A percentile compares a stretch with the other conserved stretches of the same genome.
phyloP scores from a whole-genome alignment of 495 filamentous ascomycete species.

The Elaphomyces granulatus region DNA sequence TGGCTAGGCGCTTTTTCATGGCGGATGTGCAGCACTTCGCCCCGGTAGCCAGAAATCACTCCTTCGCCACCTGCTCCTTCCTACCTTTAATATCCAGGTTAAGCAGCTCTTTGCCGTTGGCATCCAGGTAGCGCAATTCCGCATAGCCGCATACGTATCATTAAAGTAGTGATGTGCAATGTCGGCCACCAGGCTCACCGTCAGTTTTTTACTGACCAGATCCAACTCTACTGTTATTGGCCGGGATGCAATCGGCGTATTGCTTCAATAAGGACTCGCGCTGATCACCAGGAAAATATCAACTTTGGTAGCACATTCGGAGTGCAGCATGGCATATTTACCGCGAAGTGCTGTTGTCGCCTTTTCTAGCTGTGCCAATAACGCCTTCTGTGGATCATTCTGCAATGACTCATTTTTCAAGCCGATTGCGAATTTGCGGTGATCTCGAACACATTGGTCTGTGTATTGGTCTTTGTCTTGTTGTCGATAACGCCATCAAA shows the following conservation, averaged over 20 bases:
- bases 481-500: slow-evolving; percentile 1
- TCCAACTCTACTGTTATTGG: background rate
- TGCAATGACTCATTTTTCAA: background rate
- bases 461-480: too few relatives aligned
- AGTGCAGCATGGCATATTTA: too few relatives aligned
- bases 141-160: slow-evolving; percentile 4
- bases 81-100: slow-evolving; percentile 2
- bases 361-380: too few relatives aligned
- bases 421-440: background rate
- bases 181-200: background rate
- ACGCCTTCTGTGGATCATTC: background rate
- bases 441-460: slow-evolving; percentile 1
- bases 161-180: slow-evolving; percentile 1
- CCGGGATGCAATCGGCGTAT: too few relatives aligned
- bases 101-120: background rate
- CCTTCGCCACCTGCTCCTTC: background rate
- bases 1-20: too few relatives aligned
- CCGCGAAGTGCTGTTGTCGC: too few relatives aligned
- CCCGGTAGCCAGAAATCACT: slow-evolving; percentile 1
- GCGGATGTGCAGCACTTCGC: slow-evolving; percentile 1
- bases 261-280: too few relatives aligned
- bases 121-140: background rate
- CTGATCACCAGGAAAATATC: too few relatives aligned
- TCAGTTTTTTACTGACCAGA: background rate
- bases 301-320: too few relatives aligned